Conservation (phyloP, 2,329 filamentous ascomycete genomes). For the Fusarium decemcellulare region DNA sequence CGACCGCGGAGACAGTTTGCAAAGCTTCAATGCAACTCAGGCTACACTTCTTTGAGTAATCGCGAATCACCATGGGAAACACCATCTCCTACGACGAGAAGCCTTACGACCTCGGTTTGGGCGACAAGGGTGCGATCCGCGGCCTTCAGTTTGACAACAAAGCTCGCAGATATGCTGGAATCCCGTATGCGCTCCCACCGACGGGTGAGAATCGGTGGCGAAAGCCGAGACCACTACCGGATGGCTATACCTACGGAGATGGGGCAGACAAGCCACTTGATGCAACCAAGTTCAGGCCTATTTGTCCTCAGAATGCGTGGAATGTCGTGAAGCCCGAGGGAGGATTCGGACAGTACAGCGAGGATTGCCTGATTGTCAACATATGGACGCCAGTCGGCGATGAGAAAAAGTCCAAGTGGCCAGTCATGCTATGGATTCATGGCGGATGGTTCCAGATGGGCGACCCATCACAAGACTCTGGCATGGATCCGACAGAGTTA, state of each 20-base stretch:
- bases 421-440: conserved; percentile 54
- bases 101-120: conserved; percentile 11
- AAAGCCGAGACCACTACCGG: conserved; percentile 52
- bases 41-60: too few relatives aligned
- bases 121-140: conserved; percentile 46
- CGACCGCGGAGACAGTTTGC: too few relatives aligned
- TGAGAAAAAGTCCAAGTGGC: conserved; percentile 42
- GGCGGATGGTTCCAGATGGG: conserved; percentile 64
- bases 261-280: conserved; percentile 50
- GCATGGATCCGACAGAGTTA: conserved; percentile 60
- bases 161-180: conserved; percentile 50
- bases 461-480: conserved; percentile 57
- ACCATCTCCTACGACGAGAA: conserved; percentile 26
- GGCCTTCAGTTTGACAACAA: conserved; percentile 53
- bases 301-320: conserved; percentile 58
- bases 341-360: conserved; percentile 50
- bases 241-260: conserved; percentile 47
- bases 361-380: conserved; percentile 62
- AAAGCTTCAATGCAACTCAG: not conserved
- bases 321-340: conserved; percentile 44
- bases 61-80: conserved; percentile 24
- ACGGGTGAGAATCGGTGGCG: conserved; percentile 55
- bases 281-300: conserved; percentile 51
- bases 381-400: conserved; percentile 59
- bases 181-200: conserved; percentile 58